These are phyloP conservation scores for Aspergillus transmontanensis DNA, from an alignment of 2,329 filamentous ascomycete species.

Conservation along the genomic window DNA sequence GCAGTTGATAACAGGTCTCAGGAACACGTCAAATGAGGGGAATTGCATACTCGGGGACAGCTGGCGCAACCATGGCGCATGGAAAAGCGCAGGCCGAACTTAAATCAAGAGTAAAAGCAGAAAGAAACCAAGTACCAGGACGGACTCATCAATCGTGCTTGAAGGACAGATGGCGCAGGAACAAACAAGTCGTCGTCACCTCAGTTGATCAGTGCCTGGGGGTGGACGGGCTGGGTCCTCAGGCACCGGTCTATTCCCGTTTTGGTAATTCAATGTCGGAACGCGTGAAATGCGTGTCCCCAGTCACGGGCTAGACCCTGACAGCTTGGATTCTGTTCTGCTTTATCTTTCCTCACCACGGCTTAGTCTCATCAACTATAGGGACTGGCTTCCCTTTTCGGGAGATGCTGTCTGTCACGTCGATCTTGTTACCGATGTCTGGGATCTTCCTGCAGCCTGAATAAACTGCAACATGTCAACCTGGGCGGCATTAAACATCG, in stretches of 20 bases:
- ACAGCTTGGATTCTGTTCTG: neutral
- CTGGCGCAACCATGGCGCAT: slow-evolving; percentile 69
- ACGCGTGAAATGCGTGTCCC: slow-evolving; percentile 25
- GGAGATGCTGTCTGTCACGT: slow-evolving; percentile 22
- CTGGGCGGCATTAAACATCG: slow-evolving; percentile 90
- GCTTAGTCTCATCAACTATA: neutral
- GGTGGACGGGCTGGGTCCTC: slow-evolving; percentile 13
- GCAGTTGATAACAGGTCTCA: slow-evolving; percentile 24
- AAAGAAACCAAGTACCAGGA: neutral
- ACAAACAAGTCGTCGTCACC: slow-evolving; percentile 21
- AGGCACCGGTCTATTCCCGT: slow-evolving; percentile 22
- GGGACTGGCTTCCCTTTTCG: slow-evolving; percentile 12
- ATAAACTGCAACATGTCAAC: slow-evolving; percentile 49
- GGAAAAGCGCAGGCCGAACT: slow-evolving; percentile 23
- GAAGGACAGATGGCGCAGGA: slow-evolving; percentile 10
- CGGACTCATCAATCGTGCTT: neutral
- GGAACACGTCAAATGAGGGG: slow-evolving; percentile 32
- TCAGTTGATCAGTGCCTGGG: slow-evolving; percentile 12
- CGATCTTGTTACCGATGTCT: slow-evolving; percentile 10
- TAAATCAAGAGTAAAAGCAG: neutral
- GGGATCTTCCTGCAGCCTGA: slow-evolving; percentile 19
- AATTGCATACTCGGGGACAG: slow-evolving; percentile 70
- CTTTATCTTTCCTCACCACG: slow-evolving; percentile 9
- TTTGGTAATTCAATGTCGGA: slow-evolving; percentile 19
- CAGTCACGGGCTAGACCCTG: slow-evolving; percentile 10